phyloP scores from a whole-genome alignment of 768 basidiomycete species.

The Leccinellum luteum region DNA sequence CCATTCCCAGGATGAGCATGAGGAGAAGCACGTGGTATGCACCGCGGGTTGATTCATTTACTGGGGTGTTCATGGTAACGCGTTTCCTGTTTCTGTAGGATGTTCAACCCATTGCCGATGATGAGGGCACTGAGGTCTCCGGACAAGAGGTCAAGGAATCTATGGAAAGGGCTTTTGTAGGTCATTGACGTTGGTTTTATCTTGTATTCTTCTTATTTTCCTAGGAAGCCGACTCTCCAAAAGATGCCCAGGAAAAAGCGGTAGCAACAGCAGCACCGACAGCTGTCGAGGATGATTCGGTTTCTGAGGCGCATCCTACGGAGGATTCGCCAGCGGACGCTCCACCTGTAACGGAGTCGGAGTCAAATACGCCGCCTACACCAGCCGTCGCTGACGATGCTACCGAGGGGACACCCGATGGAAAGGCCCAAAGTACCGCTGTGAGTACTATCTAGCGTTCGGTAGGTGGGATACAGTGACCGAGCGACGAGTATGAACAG shows the following conservation, averaged over 20 bases:
- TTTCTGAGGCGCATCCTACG: neutral
- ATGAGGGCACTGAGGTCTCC: conserved; percentile 30
- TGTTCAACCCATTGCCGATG: conserved; percentile 22
- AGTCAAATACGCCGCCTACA: neutral
- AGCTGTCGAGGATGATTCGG: neutral
- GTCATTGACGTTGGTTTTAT: conserved; percentile 6
- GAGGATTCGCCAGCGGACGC: neutral
- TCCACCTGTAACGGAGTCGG: neutral
- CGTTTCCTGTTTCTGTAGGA: conserved; percentile 9
- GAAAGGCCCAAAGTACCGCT: conserved; percentile 1
- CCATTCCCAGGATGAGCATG: conserved; percentile 13
- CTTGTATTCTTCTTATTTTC: conserved; percentile 2
- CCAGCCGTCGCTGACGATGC: conserved; percentile 1
- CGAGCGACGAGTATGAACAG: neutral
- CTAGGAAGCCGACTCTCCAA: conserved; percentile 33
- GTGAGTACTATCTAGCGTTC: conserved; percentile 15
- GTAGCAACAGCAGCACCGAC: conserved; percentile 8
- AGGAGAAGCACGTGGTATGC: conserved; percentile 19
- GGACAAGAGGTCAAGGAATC: conserved; percentile 32
- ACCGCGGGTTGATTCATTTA: neutral
- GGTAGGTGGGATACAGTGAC: conserved; percentile 2
- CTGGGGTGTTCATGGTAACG: neutral
- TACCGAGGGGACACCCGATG: conserved; percentile 3
- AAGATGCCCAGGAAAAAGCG: conserved; percentile 29
- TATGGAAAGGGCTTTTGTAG: conserved; percentile 23